Percentiles rank a stretch among this genome's conserved stretches.
Evolutionary conservation across 768 basidiomycete genomes (phyloP).

Genomic region (Boletus barrowsii): DNA sequence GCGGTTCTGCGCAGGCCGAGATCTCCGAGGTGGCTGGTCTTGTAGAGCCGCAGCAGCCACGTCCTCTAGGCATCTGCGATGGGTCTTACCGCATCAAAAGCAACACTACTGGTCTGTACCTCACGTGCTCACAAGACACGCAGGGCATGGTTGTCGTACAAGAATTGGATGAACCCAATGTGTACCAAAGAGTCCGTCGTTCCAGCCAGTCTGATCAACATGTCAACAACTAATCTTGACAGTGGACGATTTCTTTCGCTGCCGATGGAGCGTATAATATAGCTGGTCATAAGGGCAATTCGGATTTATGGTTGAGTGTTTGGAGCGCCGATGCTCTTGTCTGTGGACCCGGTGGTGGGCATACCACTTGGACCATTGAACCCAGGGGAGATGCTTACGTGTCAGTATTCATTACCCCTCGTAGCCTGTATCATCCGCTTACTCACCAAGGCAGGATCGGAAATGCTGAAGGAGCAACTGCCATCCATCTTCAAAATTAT

Average conservation of each 20-base stretch:
- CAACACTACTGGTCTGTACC: background rate
- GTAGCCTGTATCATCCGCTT: background rate
- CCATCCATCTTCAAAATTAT: background rate
- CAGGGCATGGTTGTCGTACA: background rate
- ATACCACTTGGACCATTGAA: background rate
- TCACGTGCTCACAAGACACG: background rate
- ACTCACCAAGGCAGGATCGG: background rate
- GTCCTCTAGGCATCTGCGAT: background rate
- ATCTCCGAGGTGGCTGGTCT: background rate
- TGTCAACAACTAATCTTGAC: background rate
- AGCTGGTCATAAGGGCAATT: background rate
- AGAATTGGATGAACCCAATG: background rate
- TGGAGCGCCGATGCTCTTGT: background rate
- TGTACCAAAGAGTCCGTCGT: background rate
- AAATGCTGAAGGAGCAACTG: constrained; percentile 1
- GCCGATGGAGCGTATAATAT: constrained; percentile 1
- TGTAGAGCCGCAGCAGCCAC: background rate
- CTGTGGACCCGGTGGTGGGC: background rate
- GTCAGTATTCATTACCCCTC: background rate
- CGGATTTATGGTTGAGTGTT: background rate
- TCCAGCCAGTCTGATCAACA: accelerated
- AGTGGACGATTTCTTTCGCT: background rate
- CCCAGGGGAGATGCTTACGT: background rate
- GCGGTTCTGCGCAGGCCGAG: background rate
- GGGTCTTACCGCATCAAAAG: constrained; percentile 4